Conservation (phyloP, 2,329 filamentous ascomycete species). For the Penicillium sp. region DNA sequence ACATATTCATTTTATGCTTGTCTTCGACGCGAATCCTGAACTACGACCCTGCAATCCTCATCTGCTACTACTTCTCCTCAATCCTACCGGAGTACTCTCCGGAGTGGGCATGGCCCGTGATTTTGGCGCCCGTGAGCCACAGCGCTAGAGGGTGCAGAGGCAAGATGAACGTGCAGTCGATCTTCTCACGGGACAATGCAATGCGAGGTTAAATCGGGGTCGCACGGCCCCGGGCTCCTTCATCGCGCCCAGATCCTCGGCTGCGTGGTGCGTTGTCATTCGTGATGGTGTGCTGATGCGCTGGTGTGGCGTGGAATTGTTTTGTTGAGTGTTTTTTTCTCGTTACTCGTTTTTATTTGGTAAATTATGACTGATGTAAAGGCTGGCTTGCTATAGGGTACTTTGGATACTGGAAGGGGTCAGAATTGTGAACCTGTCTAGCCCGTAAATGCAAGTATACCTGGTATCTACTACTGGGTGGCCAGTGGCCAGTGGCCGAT, state of each 20-base stretch:
- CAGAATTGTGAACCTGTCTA: background rate
- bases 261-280: conserved; percentile 25
- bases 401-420: background rate
- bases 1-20: background rate
- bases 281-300: background rate
- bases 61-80: background rate
- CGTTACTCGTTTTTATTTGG: background rate
- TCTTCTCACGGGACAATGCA: conserved; percentile 31
- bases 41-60: background rate
- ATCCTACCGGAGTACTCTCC: conserved; percentile 3
- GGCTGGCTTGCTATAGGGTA: background rate
- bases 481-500: background rate
- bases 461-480: background rate
- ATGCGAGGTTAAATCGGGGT: conserved; percentile 33
- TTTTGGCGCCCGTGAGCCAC: conserved; percentile 2
- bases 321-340: background rate
- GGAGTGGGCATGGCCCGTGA: conserved; percentile 1
- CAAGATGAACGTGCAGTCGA: conserved; percentile 33
- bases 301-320: background rate
- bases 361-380: background rate
- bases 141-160: conserved; percentile 11
- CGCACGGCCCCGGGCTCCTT: conserved; percentile 21
- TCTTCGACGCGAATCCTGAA: background rate
- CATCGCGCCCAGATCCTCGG: conserved; percentile 17
- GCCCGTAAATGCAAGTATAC: background rate